These are phyloP conservation scores for Adiantum capillusveneris DNA, from an alignment of 75 land plant species.

Conservation along the genomic window DNA sequence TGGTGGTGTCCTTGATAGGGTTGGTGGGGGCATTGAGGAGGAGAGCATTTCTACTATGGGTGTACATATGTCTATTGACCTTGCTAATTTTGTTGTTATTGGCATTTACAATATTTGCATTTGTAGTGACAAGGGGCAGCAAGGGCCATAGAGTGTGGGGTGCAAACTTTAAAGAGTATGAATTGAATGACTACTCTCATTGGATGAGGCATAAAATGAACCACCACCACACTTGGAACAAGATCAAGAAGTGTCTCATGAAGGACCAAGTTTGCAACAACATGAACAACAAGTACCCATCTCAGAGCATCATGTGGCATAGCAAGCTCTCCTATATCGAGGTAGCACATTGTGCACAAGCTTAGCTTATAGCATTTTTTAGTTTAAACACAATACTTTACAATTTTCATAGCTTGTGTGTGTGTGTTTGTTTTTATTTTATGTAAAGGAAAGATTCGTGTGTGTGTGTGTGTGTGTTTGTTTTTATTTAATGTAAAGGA, in stretches of 20 bases:
- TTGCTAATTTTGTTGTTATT: conserved; percentile 53
- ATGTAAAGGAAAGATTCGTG: too few relatives aligned
- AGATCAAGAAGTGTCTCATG: conserved; percentile 51
- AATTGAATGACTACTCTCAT: conserved; percentile 60
- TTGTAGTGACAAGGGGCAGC: conserved; percentile 65
- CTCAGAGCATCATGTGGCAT: not conserved
- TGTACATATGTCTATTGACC: conserved; percentile 60
- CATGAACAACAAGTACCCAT: not conserved
- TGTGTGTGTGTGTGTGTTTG: too few relatives aligned
- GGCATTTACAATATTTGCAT: conserved; percentile 61
- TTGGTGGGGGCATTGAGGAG: conserved; percentile 58
- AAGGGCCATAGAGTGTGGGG: conserved; percentile 39
- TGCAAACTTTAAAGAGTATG: conserved; percentile 61
- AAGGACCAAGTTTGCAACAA: conserved; percentile 41
- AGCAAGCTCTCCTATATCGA: conserved; percentile 1
- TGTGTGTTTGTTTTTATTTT: too few relatives aligned
- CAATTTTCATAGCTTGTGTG: too few relatives aligned
- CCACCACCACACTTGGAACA: conserved; percentile 37
- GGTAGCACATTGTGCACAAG: too few relatives aligned
- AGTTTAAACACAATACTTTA: too few relatives aligned
- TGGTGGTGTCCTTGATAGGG: conserved; percentile 55
- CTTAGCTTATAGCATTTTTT: too few relatives aligned
- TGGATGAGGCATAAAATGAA: conserved; percentile 72
- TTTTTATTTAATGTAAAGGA: too few relatives aligned
- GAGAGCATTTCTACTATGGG: conserved; percentile 46